Evolutionary conservation across 495 filamentous ascomycete species (phyloP).

Genomic region (Aspergillus sclerotioniger): DNA sequence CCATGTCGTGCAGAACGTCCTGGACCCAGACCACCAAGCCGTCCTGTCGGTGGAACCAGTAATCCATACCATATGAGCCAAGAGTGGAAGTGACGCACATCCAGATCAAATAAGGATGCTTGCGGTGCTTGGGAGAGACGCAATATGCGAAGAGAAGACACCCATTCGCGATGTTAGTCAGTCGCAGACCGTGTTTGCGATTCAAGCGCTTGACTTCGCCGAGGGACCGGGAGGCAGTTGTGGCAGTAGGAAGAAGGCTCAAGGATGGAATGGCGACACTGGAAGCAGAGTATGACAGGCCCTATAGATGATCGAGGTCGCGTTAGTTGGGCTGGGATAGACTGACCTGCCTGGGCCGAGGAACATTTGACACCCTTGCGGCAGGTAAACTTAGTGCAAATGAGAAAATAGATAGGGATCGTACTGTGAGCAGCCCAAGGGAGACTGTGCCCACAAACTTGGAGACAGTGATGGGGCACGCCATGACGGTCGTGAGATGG

Average conservation of each 20-base stretch:
- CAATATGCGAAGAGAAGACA: slow-evolving; percentile 71
- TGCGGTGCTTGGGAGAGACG: slow-evolving; percentile 64
- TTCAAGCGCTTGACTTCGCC: slow-evolving; percentile 58
- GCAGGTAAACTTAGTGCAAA: not conserved
- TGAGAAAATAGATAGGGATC: slow-evolving; percentile 18
- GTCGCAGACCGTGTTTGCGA: slow-evolving; percentile 55
- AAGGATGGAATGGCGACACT: slow-evolving; percentile 73
- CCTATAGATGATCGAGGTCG: slow-evolving; percentile 46
- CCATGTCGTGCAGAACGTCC: slow-evolving; percentile 30
- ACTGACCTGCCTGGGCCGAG: not conserved
- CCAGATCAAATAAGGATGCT: slow-evolving; percentile 87
- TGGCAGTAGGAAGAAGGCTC: slow-evolving; percentile 69
- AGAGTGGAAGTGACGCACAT: slow-evolving; percentile 57
- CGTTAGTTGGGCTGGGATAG: slow-evolving; percentile 3
- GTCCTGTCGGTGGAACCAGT: slow-evolving; percentile 45
- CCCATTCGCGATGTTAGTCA: slow-evolving; percentile 58
- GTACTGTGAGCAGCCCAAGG: slow-evolving; percentile 81
- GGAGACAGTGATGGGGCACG: slow-evolving; percentile 65
- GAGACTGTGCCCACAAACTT: slow-evolving; percentile 91
- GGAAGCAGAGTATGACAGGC: slow-evolving; percentile 76
- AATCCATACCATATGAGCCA: slow-evolving; percentile 55
- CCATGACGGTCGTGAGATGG: slow-evolving; percentile 50
- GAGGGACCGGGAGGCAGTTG: slow-evolving; percentile 62
- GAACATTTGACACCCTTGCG: too few species aligned
- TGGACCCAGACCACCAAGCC: slow-evolving; percentile 31